Conservation (phyloP, 1,284 basidiomycete species). For the Leccinum griseonigrum region DNA sequence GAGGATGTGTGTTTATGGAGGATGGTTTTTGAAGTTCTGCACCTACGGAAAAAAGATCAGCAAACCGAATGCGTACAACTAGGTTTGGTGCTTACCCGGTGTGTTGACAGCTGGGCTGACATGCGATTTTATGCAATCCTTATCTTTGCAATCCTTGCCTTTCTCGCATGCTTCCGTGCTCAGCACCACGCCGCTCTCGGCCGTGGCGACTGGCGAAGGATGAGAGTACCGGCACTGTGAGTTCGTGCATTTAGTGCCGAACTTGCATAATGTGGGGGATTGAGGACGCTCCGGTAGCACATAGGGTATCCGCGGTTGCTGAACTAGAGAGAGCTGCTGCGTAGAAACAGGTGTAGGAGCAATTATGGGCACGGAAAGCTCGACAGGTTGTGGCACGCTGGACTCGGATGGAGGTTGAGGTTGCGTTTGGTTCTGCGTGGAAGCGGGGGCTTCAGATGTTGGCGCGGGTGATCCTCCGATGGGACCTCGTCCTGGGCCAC, state of each 20-base stretch:
- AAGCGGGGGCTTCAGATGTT: constrained; percentile 25
- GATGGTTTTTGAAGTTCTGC: constrained; percentile 44
- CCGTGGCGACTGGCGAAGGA: constrained; percentile 87
- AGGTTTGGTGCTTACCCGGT: constrained; percentile 42
- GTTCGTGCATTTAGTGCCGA: constrained; percentile 85
- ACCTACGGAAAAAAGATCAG: constrained; percentile 25
- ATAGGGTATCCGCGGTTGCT: constrained; percentile 43
- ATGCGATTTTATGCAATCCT: constrained; percentile 87
- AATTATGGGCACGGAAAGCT: constrained; percentile 35
- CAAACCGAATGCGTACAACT: not conserved
- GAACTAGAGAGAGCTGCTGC: constrained; percentile 32
- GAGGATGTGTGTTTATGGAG: constrained; percentile 21
- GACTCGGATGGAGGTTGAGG: constrained; percentile 31
- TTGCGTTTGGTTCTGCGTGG: constrained; percentile 20
- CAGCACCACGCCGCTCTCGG: constrained; percentile 89
- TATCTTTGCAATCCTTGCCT: constrained; percentile 83
- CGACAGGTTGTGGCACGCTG: constrained; percentile 18
- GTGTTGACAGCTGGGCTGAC: constrained; percentile 80
- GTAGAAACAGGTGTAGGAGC: constrained; percentile 34
- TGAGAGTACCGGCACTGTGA: constrained; percentile 85
- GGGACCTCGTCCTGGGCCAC: constrained; percentile 28
- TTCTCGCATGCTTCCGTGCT: constrained; percentile 88
- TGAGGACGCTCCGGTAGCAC: constrained; percentile 72
- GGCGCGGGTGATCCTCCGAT: constrained; percentile 24
- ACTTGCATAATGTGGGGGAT: constrained; percentile 89